Conservation (phyloP, 2,329 filamentous ascomycete species). For the Neonectria punicea region DNA sequence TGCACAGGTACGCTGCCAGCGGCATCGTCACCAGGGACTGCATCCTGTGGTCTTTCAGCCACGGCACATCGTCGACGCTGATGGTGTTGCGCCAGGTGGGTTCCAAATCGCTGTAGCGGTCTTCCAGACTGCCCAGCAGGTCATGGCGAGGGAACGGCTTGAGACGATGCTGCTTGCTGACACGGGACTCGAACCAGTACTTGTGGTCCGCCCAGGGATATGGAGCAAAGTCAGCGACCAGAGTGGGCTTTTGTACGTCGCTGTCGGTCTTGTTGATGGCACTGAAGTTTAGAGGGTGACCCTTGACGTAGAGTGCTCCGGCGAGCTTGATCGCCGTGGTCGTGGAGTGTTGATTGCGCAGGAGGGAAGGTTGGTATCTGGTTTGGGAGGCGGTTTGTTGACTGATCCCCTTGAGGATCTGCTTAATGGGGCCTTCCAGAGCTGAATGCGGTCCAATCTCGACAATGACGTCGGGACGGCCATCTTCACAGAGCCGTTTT, state of each 20-base stretch:
- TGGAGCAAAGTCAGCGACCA: conserved; percentile 57
- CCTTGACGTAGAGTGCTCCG: conserved; percentile 57
- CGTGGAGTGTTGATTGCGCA: conserved; percentile 62
- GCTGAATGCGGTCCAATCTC: conserved; percentile 63
- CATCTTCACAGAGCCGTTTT: conserved; percentile 21
- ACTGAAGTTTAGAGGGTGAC: conserved; percentile 55
- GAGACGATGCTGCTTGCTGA: conserved; percentile 54
- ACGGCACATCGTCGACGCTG: conserved; percentile 63
- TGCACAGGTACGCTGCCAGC: conserved; percentile 62
- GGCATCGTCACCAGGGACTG: conserved; percentile 67
- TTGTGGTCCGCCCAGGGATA: conserved; percentile 60
- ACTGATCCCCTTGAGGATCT: conserved; percentile 58
- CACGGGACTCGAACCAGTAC: conserved; percentile 61
- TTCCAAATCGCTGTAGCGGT: conserved; percentile 56
- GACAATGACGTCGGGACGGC: conserved; percentile 45
- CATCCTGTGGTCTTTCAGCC: conserved; percentile 67
- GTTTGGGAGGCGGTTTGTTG: conserved; percentile 52
- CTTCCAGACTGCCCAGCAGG: conserved; percentile 57
- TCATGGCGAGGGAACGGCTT: conserved; percentile 55
- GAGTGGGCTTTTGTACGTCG: conserved; percentile 20
- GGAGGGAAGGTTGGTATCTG: conserved; percentile 58
- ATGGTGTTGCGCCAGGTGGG: conserved; percentile 60
- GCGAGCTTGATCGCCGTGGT: conserved; percentile 57
- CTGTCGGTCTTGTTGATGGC: conserved; percentile 55
- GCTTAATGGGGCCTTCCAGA: conserved; percentile 61